A percentile compares a stretch with the other conserved stretches of the same genome.
phyloP scores from a whole-genome alignment of 2,329 filamentous ascomycete genomes.

The Magnaporthiopsis incrustans region DNA sequence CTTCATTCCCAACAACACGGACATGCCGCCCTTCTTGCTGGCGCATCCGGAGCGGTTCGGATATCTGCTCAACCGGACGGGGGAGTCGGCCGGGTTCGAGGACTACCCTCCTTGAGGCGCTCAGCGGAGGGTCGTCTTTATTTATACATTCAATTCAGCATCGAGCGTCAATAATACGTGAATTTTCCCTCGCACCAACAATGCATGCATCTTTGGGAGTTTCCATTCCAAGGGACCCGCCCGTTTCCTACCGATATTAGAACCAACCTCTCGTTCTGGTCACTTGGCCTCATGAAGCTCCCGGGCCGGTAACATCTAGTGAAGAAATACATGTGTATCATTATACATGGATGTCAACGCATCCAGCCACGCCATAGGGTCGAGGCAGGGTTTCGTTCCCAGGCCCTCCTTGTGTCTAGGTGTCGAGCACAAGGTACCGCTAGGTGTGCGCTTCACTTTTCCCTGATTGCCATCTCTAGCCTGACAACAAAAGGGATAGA shows the following conservation, averaged over 20 bases:
- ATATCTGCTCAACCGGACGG: constrained; percentile 39
- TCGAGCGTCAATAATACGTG: not conserved
- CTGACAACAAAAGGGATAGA: not conserved
- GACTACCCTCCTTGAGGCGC: constrained; percentile 29
- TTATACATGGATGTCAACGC: not conserved
- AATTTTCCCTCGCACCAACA: not conserved
- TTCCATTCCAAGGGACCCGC: not conserved
- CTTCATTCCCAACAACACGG: constrained; percentile 39
- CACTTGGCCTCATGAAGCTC: not conserved
- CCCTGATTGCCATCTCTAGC: not conserved
- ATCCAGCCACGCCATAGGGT: not conserved
- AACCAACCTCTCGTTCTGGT: not conserved
- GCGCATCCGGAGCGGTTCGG: constrained; percentile 29
- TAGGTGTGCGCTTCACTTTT: not conserved
- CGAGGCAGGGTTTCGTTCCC: not conserved
- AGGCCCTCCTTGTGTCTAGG: not conserved
- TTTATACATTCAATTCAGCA: not conserved
- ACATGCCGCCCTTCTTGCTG: constrained; percentile 42
- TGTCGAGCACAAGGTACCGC: not conserved
- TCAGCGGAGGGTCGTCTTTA: not conserved
- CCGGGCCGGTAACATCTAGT: not conserved
- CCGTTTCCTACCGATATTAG: not conserved
- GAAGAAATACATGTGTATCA: not conserved
- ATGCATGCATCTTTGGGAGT: not conserved
- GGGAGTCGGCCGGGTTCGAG: constrained; percentile 36